Evolutionary conservation across 1,139 yeast genomes (phyloP).

Genomic region (Chernovozyma sophiae-reginae): DNA sequence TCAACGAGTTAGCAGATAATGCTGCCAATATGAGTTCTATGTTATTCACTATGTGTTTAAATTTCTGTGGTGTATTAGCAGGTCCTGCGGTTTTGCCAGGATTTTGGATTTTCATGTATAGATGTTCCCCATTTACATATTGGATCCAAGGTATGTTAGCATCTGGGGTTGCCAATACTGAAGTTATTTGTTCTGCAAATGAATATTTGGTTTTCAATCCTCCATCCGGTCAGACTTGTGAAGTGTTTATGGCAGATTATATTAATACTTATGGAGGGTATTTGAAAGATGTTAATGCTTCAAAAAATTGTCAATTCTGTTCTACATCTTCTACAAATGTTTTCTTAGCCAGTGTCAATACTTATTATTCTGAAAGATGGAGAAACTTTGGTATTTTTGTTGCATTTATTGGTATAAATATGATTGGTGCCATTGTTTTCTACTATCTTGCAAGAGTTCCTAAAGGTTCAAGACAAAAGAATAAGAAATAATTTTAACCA

Average conservation of each 20-base stretch:
- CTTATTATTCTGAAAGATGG: conserved; percentile 17
- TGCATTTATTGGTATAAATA: conserved; percentile 19
- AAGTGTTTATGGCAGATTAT: conserved; percentile 19
- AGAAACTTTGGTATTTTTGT: conserved; percentile 16
- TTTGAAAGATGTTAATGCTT: conserved; percentile 15
- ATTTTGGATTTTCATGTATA: conserved; percentile 55
- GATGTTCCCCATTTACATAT: conserved; percentile 39
- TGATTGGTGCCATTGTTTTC: conserved; percentile 17
- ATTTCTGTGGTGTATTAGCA: conserved; percentile 81
- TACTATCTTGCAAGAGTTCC: conserved; percentile 29
- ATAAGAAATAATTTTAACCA: conserved; percentile 7
- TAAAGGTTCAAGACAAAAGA: conserved; percentile 26
- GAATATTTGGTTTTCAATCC: conserved; percentile 49
- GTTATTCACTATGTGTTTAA: conserved; percentile 55
- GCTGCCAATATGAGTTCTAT: conserved; percentile 68
- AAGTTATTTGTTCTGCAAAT: conserved; percentile 35
- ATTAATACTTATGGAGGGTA: conserved; percentile 24
- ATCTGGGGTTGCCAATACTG: conserved; percentile 33
- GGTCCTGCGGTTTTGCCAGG: conserved; percentile 49
- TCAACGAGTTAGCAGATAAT: conserved; percentile 61
- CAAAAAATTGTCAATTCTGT: conserved; percentile 19
- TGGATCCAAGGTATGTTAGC: conserved; percentile 49
- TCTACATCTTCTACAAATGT: conserved; percentile 16
- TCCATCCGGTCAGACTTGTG: conserved; percentile 31
- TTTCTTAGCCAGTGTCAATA: conserved; percentile 14